These are phyloP conservation scores for Talaromyces pinophilus DNA, from an alignment of 2,329 filamentous ascomycete genomes.

Conservation along the genomic window DNA sequence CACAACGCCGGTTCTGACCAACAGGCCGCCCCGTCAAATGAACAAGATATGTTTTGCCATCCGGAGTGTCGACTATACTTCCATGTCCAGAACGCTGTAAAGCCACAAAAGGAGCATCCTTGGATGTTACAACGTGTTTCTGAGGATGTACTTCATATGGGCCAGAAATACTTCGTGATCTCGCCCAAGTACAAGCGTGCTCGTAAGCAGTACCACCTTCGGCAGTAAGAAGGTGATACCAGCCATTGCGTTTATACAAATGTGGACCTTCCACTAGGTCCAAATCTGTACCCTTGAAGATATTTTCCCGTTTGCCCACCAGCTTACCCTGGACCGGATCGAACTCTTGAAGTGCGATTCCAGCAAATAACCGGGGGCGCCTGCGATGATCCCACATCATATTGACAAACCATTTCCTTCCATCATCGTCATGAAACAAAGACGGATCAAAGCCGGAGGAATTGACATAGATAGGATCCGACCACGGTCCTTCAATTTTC, in stretches of 20 bases:
- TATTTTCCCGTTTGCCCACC: conserved; percentile 16
- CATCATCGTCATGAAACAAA: conserved; percentile 54
- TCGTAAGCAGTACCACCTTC: conserved; percentile 54
- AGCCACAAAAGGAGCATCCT: conserved; percentile 19
- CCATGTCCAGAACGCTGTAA: conserved; percentile 23
- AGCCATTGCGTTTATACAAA: conserved; percentile 52
- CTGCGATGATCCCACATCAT: conserved; percentile 23
- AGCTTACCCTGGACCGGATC: conserved; percentile 19
- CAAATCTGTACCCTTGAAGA: conserved; percentile 22
- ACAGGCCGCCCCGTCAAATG: conserved; percentile 22
- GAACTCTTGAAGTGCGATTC: conserved; percentile 22
- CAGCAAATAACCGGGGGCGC: conserved; percentile 14
- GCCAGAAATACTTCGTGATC: conserved; percentile 48
- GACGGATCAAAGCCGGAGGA: conserved; percentile 57
- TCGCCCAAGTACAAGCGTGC: conserved; percentile 54
- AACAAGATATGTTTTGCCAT: conserved; percentile 21
- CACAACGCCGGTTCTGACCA: conserved; percentile 20
- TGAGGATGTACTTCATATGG: conserved; percentile 48
- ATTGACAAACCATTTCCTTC: conserved; percentile 23
- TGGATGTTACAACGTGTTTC: conserved; percentile 51
- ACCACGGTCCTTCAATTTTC: conserved; percentile 44
- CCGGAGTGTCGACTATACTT: conserved; percentile 21
- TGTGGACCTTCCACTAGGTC: conserved; percentile 51
- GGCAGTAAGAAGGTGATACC: conserved; percentile 53
- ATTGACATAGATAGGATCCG: conserved; percentile 51